Evolutionary conservation across 2,329 filamentous ascomycete species (phyloP), one percentile per base, ranked within the genome.

Genomic region (Madurella fahalii): DNA sequence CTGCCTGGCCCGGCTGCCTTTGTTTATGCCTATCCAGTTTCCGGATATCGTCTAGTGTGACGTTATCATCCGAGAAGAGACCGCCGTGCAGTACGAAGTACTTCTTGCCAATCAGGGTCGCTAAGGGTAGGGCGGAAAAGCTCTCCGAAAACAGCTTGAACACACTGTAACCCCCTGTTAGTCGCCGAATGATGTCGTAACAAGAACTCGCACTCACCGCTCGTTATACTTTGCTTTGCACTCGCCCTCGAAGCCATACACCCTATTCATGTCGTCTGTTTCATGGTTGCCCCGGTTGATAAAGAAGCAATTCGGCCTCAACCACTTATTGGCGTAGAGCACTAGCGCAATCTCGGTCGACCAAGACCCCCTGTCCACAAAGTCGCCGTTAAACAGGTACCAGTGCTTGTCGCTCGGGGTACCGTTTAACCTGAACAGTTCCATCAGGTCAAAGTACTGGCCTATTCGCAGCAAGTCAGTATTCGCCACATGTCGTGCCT

Each of bases 141-240:
- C 91, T 95, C 71, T 99, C 94, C 0, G 93, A 97, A 77, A 99
- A 99, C 43, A 97, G 79, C 74, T 95, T 97, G 82, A 97, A 99
- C 31, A 90, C 83, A 44, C 89, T 82, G 54, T 7, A 17, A 12
- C 11, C 2, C 2, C 8, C 9, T 20, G 30, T 48, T 17, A 48
- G 57, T 64, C 46, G 64, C 45, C 18, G 20, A 16, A 11, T 5
- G 31, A 16, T 7, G n/a, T 30, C 17, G 25, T 39, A 2, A 1
- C n/a, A 13, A 9, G 31, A 3, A 2, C 2, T 30, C n/a, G n/a
- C 9, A 62, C 69, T 55, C 64, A 75, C 76, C 77, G 86, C 73
- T 96, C 94, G 70, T 90, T 96, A 74, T 99, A 99, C 75, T 99
- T 99, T 64, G 90, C 90, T 72, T 93, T 94, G 78, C 94, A 97